A percentile compares a stretch with the other conserved stretches of the same genome.
Evolutionary conservation across 345 rosid species (phyloP).

Genomic region (Acer yangbiense): DNA sequence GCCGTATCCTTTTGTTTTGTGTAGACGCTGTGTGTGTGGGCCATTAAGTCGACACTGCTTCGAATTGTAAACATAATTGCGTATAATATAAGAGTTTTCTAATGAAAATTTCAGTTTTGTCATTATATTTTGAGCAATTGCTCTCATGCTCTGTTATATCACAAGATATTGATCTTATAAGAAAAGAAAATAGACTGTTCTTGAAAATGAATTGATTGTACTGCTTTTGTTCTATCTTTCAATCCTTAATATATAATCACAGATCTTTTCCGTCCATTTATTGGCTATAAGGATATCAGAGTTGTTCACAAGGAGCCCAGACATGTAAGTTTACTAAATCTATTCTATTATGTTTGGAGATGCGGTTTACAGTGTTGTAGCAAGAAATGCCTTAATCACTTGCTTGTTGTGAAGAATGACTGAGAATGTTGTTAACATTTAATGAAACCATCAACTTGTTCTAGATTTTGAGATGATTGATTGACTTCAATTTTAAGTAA

Average conservation of each 20-base stretch:
- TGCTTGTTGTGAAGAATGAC: neutral
- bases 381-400: neutral
- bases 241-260: conserved; percentile 29
- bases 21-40: neutral
- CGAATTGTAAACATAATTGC: neutral
- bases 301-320: conserved; percentile 62
- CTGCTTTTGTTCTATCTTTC: conserved; percentile 7
- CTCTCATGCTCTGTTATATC: too few species aligned
- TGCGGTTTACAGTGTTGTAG: neutral
- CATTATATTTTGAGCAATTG: neutral
- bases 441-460: neutral
- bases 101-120: neutral
- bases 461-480: neutral
- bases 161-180: neutral
- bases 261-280: conserved; percentile 67
- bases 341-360: neutral
- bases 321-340: conserved; percentile 38
- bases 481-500: neutral
- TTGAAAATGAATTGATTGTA: neutral
- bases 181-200: neutral
- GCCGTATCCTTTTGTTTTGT: conserved; percentile 53
- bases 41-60: neutral
- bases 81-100: neutral
- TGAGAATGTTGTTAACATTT: neutral
- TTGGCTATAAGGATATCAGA: conserved; percentile 63